Base-by-base conservation (phyloP, 1,284 basidiomycete species). In the Sporisorium exsertum region DNA sequence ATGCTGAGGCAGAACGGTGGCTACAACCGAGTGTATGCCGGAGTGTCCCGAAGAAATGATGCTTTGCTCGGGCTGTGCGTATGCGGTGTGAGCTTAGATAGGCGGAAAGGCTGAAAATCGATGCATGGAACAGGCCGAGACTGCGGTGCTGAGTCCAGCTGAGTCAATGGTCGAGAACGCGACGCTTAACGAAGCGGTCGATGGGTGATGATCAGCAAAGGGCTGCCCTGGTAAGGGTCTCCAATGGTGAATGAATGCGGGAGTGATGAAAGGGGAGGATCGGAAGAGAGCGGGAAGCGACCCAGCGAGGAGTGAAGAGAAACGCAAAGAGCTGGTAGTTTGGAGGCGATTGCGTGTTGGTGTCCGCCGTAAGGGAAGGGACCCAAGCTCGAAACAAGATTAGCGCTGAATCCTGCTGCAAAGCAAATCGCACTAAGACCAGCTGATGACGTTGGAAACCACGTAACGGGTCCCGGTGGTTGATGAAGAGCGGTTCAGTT, bases 41-140 rank as follows among this genome's bases (percentile, higher is more conserved):
- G 51, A 49, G 51, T 20, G 50, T 55, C 40, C 60, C 60, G 66
- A 58, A 32, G 24, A 18, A 46, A 26, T 20, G 27, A n/a, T 13
- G 45, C 15, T 27, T n/a, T 20, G 35, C 29, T 58, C 56, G 49
- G 46, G 45, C 37, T 18, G 27, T 29, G 56, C 52, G 66, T 62
- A 53, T 47, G 27, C 53, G 29, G 37, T 50, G 57, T 59, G 60
- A 58, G 60, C 67, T 69, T 63, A 56, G 60, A 51, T 63, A 55
- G 52, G 33, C 46, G 47, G n/a, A 40, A 43, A 24, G n/a, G 42
- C 29, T 29, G 47, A 22, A 16, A 47, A 22, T 47, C 47, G 5
- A 40, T 58, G 33, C 45, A 35, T 57, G 32, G 22, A 47, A 37
- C 32, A 33, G 29, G 27, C 26, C 3, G 32, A n/a, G 13, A 22